phyloP scores from a whole-genome alignment of 495 filamentous ascomycete genomes.

The Lepidopterella palustris region DNA sequence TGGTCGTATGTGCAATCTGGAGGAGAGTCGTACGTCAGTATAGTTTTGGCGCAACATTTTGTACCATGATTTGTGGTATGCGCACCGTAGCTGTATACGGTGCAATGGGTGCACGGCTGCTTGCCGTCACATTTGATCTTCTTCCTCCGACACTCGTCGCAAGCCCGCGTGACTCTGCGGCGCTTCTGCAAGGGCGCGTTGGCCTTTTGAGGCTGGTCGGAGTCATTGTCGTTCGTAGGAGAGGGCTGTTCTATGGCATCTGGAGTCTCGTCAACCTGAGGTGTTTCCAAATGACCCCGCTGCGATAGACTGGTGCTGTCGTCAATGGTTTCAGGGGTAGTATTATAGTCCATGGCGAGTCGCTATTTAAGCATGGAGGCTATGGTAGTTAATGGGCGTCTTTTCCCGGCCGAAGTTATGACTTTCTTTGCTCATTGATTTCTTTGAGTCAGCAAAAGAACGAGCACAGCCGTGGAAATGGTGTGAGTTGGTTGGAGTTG shows the following conservation, averaged over 20 bases:
- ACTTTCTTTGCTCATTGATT: background rate
- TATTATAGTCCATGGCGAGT: conserved; percentile 18
- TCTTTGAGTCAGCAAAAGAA: background rate
- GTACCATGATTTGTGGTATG: conserved; percentile 2
- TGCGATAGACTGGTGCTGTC: conserved; percentile 7
- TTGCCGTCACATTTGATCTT: conserved; percentile 99
- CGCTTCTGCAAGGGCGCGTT: conserved; percentile 69
- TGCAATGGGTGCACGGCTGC: conserved; percentile 96
- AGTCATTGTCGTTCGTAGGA: conserved; percentile 21
- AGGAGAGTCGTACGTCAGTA: conserved; percentile 10
- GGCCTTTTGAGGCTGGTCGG: conserved; percentile 16
- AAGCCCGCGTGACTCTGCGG: conserved; percentile 81
- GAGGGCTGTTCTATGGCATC: conserved; percentile 15
- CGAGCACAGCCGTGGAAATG: too few relatives aligned
- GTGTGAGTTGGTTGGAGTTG: too few relatives aligned
- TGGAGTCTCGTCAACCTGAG: conserved; percentile 14
- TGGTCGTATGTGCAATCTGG: conserved; percentile 97
- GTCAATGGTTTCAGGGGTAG: conserved; percentile 12
- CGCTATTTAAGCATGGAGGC: conserved; percentile 2
- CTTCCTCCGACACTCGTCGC: conserved; percentile 89
- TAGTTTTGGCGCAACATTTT: background rate
- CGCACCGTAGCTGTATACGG: conserved; percentile 96
- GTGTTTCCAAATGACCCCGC: conserved; percentile 1
- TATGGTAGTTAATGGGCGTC: background rate
- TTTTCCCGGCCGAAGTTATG: background rate